Evolutionary conservation across 495 filamentous ascomycete genomes (phyloP).

Genomic region (Alectoria sarmentosa): DNA sequence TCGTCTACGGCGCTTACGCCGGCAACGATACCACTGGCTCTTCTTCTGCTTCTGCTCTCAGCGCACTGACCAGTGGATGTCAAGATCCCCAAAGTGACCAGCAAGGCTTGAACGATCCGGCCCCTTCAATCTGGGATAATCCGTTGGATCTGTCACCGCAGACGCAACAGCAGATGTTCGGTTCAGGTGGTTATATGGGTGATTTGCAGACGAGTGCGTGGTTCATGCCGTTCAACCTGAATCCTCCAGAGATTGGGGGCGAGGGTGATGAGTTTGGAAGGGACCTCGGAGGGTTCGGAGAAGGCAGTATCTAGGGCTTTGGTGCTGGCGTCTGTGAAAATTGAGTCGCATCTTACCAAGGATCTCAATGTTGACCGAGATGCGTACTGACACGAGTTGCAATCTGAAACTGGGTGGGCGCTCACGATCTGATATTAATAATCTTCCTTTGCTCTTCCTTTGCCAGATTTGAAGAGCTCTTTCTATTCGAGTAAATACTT

Average conservation of each 20-base stretch:
- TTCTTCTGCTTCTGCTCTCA: constrained; percentile 22
- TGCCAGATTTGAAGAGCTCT: not conserved
- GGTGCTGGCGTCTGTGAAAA: not conserved
- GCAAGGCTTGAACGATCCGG: constrained; percentile 10
- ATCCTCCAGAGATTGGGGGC: constrained; percentile 56
- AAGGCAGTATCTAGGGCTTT: not conserved
- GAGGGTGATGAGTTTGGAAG: constrained; percentile 38
- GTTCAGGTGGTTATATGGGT: constrained; percentile 13
- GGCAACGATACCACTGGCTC: constrained; percentile 47
- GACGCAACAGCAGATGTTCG: constrained; percentile 16
- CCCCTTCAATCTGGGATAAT: constrained; percentile 17
- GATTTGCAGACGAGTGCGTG: constrained; percentile 60
- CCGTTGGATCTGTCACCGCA: constrained; percentile 13
- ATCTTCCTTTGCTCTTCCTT: not conserved
- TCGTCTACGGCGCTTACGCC: constrained; percentile 72
- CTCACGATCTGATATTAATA: not conserved
- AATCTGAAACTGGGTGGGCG: not conserved
- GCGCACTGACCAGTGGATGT: constrained; percentile 17
- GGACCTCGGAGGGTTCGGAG: constrained; percentile 1
- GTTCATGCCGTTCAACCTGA: constrained; percentile 94
- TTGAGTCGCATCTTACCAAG: not conserved
- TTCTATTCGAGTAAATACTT: not conserved
- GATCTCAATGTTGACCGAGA: not conserved
- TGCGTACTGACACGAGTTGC: not conserved
- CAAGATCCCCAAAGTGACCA: constrained; percentile 7